phyloP scores from a whole-genome alignment of 2,329 filamentous ascomycete species.

The Curvularia lunata region DNA sequence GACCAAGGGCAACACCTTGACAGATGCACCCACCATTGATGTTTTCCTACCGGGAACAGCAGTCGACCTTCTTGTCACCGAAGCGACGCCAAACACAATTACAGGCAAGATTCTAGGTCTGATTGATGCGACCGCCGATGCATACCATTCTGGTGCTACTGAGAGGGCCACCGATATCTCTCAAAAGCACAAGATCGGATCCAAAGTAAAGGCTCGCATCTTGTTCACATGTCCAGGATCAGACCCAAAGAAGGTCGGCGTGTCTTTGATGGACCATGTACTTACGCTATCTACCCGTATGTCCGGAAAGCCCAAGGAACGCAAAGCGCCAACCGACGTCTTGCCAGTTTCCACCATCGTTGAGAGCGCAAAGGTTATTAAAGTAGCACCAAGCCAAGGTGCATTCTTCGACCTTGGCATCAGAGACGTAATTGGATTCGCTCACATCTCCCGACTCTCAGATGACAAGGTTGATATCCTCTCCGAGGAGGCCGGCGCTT shows the following conservation, averaged over 20 bases:
- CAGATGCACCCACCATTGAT: slow-evolving; percentile 83
- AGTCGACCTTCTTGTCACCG: slow-evolving; percentile 81
- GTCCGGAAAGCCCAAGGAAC: slow-evolving; percentile 47
- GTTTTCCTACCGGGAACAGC: slow-evolving; percentile 91
- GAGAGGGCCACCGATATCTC: slow-evolving; percentile 72
- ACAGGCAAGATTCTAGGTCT: slow-evolving; percentile 90
- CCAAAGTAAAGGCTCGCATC: slow-evolving; percentile 83
- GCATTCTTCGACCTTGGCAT: slow-evolving; percentile 78
- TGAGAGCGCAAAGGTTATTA: slow-evolving; percentile 77
- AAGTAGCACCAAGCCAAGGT: slow-evolving; percentile 80
- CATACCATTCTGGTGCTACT: slow-evolving; percentile 83
- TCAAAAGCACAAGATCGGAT: slow-evolving; percentile 80
- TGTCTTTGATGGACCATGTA: slow-evolving; percentile 88
- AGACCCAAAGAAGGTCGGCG: slow-evolving; percentile 81
- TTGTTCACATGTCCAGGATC: slow-evolving; percentile 84
- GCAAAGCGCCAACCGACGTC: slow-evolving; percentile 62
- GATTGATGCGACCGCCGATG: slow-evolving; percentile 86
- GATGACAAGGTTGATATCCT: slow-evolving; percentile 88
- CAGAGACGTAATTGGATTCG: slow-evolving; percentile 77
- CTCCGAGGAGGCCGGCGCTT: slow-evolving; percentile 76
- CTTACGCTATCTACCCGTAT: slow-evolving; percentile 63
- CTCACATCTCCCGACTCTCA: slow-evolving; percentile 91
- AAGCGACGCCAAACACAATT: slow-evolving; percentile 76
- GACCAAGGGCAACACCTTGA: slow-evolving; percentile 69
- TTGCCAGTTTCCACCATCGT: slow-evolving; percentile 77